These are phyloP conservation scores for Mycena belliarum DNA, from an alignment of 768 basidiomycete genomes.

Conservation along the genomic window DNA sequence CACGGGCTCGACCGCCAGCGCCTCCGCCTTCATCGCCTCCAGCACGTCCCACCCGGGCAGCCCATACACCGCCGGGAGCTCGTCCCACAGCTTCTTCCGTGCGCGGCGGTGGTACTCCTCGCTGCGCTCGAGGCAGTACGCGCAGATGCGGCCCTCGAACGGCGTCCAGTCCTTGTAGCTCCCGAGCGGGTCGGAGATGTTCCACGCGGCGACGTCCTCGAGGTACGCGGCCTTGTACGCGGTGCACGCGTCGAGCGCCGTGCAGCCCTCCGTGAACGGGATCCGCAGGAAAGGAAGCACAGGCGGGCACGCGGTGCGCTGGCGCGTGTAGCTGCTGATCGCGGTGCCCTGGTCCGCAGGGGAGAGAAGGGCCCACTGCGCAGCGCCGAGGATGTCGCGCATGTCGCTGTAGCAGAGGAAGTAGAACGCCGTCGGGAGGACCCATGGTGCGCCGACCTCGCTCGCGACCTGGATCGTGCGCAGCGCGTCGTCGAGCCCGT, in stretches of 20 bases:
- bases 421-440: background rate
- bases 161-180: background rate
- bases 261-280: too few relatives aligned
- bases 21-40: background rate
- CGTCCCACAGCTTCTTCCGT: background rate
- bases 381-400: background rate
- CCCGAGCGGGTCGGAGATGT: background rate
- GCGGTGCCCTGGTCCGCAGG: too few relatives aligned
- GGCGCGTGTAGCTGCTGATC: too few relatives aligned
- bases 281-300: too few relatives aligned
- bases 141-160: background rate
- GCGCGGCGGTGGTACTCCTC: background rate
- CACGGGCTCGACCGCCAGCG: too few relatives aligned
- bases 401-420: background rate
- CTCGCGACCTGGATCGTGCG: background rate
- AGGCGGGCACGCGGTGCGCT: too few relatives aligned
- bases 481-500: background rate
- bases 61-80: background rate
- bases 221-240: too few relatives aligned
- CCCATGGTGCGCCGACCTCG: background rate
- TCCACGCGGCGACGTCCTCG: background rate
- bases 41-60: background rate
- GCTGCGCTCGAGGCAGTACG: background rate
- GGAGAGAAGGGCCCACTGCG: too few relatives aligned
- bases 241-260: too few relatives aligned